phyloP scores from a whole-genome alignment of 257 asterid species.

The Verbena officinalis region DNA sequence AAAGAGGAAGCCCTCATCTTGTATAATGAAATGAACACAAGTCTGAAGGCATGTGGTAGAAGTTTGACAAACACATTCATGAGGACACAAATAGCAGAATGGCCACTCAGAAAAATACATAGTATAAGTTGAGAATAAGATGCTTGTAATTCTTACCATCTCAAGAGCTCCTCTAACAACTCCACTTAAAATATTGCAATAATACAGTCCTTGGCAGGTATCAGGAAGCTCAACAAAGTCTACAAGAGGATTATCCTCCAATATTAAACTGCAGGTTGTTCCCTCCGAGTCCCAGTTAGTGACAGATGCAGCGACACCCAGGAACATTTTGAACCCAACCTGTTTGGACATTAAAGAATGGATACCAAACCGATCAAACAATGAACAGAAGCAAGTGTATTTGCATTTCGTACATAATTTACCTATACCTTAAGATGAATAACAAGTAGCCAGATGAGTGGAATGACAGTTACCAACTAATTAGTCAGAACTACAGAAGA shows the following conservation, averaged over 20 bases:
- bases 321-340: conserved; percentile 89
- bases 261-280: conserved; percentile 68
- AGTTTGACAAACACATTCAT: background rate
- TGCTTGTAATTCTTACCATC: conserved; percentile 52
- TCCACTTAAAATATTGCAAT: conserved; percentile 79
- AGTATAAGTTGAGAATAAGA: conserved; percentile 1
- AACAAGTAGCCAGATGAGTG: background rate
- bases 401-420: background rate
- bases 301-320: conserved; percentile 76
- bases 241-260: conserved; percentile 80
- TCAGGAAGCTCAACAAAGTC: conserved; percentile 88
- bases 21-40: background rate
- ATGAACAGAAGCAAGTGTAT: background rate
- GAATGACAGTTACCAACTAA: background rate
- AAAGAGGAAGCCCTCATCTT: background rate
- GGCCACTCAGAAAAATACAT: background rate
- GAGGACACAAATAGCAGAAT: background rate
- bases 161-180: conserved; percentile 75
- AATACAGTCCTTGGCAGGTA: conserved; percentile 74
- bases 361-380: background rate
- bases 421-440: background rate
- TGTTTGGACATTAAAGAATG: conserved; percentile 23
- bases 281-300: conserved; percentile 79
- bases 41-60: background rate
- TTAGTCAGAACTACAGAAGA: background rate